These are phyloP conservation scores for Puccinia hordei DNA, from an alignment of 1,284 basidiomycete genomes.

Conservation along the genomic window DNA sequence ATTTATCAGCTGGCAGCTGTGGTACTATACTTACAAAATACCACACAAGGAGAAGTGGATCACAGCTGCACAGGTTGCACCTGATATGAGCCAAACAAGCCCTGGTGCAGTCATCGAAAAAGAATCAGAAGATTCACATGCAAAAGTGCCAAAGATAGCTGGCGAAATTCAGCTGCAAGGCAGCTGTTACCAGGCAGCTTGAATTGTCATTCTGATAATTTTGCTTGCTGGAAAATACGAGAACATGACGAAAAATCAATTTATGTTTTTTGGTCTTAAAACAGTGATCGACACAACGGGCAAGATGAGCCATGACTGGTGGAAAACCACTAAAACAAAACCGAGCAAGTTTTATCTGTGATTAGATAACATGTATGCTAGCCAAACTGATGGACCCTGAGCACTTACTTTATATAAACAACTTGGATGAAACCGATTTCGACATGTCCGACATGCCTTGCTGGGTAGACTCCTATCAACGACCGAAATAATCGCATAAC, in stretches of 20 bases:
- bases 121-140: no score
- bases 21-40: no score
- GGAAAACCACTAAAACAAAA: conserved; percentile 75
- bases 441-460: conserved; percentile 78
- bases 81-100: no score
- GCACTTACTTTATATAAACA: conserved; percentile 78
- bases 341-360: background rate
- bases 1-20: no score
- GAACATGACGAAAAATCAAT: background rate
- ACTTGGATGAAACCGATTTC: conserved; percentile 86
- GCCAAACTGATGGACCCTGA: background rate
- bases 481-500: conserved; percentile 81
- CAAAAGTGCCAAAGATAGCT: no score
- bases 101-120: no score
- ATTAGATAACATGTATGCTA: conserved; percentile 9
- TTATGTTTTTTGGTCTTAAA: conserved; percentile 56
- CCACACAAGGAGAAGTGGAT: no score
- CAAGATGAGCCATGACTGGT: conserved; percentile 81
- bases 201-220: no score
- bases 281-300: conserved; percentile 75
- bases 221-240: no score
- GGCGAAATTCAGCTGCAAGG: no score
- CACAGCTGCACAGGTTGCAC: no score
- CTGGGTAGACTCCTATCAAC: conserved; percentile 84
- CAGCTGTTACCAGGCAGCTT: no score